These are phyloP conservation scores for Termitomyces sp. DNA, from an alignment of 768 basidiomycete genomes.

Conservation along the genomic window DNA sequence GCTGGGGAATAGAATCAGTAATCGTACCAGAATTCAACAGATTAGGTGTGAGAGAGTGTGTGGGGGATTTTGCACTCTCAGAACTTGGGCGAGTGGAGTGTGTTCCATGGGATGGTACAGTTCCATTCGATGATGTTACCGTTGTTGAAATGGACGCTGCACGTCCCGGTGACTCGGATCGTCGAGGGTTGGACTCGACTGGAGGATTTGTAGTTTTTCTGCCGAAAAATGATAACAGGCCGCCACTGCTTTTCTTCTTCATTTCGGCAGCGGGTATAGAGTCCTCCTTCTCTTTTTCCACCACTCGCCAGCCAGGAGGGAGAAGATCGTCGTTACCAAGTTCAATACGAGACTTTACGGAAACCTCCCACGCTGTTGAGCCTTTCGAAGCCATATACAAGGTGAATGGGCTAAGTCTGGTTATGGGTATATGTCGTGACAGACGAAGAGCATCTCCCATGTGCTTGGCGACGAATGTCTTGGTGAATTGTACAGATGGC, in stretches of 20 bases:
- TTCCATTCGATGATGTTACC: neutral
- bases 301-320: slow-evolving; percentile 69
- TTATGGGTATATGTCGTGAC: slow-evolving; percentile 52
- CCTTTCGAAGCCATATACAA: slow-evolving; percentile 67
- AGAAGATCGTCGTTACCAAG: slow-evolving; percentile 47
- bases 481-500: slow-evolving; percentile 41
- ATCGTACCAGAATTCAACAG: slow-evolving; percentile 3
- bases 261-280: slow-evolving; percentile 25
- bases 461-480: slow-evolving; percentile 53
- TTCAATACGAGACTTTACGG: slow-evolving; percentile 52
- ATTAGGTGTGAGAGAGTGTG: slow-evolving; percentile 8
- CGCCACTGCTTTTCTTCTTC: slow-evolving; percentile 49
- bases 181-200: slow-evolving; percentile 8
- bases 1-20: neutral
- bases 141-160: slow-evolving; percentile 3
- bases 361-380: slow-evolving; percentile 70
- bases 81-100: slow-evolving; percentile 21
- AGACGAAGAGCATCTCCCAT: slow-evolving; percentile 57
- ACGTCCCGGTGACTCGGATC: slow-evolving; percentile 11
- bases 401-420: slow-evolving; percentile 62
- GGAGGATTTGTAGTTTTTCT: slow-evolving; percentile 25
- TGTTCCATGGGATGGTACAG: slow-evolving; percentile 14
- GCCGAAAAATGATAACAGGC: slow-evolving; percentile 73
- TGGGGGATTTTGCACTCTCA: slow-evolving; percentile 12
- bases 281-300: slow-evolving; percentile 48